These are phyloP conservation scores for Dendrostoma leiphaemia DNA, from an alignment of 2,329 filamentous ascomycete species.

Conservation along the genomic window DNA sequence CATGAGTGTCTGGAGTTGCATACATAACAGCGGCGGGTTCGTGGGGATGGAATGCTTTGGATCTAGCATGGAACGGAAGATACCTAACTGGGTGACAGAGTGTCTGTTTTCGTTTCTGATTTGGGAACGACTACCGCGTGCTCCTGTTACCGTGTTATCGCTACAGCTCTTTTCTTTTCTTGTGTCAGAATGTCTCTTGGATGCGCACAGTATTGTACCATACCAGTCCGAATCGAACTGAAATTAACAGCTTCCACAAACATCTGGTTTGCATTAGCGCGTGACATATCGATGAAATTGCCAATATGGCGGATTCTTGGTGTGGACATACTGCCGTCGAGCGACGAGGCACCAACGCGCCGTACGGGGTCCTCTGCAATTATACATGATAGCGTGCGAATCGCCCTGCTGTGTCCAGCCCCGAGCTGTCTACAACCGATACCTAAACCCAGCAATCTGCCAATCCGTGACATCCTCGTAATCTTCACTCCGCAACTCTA, in stretches of 20 bases:
- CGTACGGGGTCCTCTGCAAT: no score
- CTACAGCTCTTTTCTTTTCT: not conserved
- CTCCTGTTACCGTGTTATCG: no score
- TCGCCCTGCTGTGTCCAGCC: no score
- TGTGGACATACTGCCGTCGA: no score
- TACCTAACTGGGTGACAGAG: slow-evolving; percentile 2
- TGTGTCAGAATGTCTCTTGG: not conserved
- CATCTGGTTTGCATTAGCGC: no score
- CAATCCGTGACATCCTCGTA: slow-evolving; percentile 61
- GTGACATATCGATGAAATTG: no score
- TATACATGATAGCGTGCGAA: no score
- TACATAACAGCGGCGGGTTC: not conserved
- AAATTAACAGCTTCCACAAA: no score
- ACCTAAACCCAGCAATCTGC: slow-evolving; percentile 58
- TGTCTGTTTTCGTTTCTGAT: not conserved
- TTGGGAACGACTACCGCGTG: not conserved
- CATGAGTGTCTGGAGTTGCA: not conserved
- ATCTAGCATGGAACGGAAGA: not conserved
- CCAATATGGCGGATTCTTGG: no score
- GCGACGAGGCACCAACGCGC: no score
- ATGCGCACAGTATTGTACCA: not conserved
- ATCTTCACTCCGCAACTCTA: slow-evolving; percentile 41
- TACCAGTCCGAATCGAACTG: not conserved
- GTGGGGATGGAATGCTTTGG: not conserved
- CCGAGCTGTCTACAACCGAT: slow-evolving; percentile 34